Base-by-base conservation (phyloP, 441 rosid genomes). In the Biscutella auriculata region DNA sequence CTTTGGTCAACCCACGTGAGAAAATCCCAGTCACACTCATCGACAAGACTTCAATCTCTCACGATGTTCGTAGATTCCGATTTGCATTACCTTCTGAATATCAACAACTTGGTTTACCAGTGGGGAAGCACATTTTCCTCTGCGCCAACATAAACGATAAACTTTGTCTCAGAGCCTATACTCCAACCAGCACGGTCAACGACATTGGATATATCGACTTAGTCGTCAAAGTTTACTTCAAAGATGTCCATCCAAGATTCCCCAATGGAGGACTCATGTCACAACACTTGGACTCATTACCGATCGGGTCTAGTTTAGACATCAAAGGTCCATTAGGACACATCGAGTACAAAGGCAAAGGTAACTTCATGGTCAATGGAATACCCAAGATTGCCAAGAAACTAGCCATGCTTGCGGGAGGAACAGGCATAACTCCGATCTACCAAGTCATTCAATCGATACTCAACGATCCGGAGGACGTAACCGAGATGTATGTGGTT, bases 281-380 rank as follows among this genome's bases (percentile, higher is more conserved):
- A 5, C 97, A 87, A 21, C 50, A 85, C 27, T 57, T 91, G 5
- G 85, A 91, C 60, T 83, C 96, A 0, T 63, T 87, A 13, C 17
- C 74, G 5, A 14, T 87, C 4, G 96, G 90, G 12, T 68, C 95
- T 0, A 2, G 21, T 3, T 15, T 87, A 4, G 95, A 91, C 46
- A 80, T 91, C 19, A 91, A 85, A 69, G 97, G 96, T 43, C 97
- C 97, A 0, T n/a, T 83, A 40, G 97, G 96, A 14, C 90, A 91
- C 66, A 81, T 87, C 1, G 95, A 87, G 48, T 91, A 91, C 34
- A 12, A 14, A 13, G 88, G 95, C 1, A 68, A 76, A 4, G 96
- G 97, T 6, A 75, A 76, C 48, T 87, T 91, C 53, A 5, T 42
- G 51, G 90, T 79, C 23, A 84, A 79, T 12, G 87, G 96, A 19